Evolutionary conservation across 768 basidiomycete genomes (phyloP).

Genomic region (Agaricus sinodeliciosus): DNA sequence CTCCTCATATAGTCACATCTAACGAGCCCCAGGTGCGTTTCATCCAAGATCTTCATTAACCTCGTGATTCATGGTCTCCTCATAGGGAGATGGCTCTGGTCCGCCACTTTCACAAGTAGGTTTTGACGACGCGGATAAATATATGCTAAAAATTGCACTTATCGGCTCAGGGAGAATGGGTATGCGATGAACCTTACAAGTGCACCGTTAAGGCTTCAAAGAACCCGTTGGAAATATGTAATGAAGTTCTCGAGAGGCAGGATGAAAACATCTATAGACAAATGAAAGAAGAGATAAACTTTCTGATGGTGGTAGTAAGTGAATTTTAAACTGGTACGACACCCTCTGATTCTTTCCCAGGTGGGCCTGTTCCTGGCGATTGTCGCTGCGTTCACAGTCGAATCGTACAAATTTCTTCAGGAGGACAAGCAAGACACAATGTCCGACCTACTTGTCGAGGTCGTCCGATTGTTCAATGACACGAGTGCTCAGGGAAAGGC

Average conservation of each 20-base stretch:
- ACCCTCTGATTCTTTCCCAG: background rate
- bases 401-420: conserved; percentile 5
- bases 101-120: too few relatives aligned
- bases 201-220: background rate
- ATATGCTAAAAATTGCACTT: too few relatives aligned
- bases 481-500: background rate
- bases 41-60: too few relatives aligned
- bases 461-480: conserved; percentile 1
- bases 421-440: background rate
- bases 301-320: conserved; percentile 5
- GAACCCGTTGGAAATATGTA: conserved; percentile 5
- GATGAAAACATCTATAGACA: conserved; percentile 3
- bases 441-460: conserved; percentile 6
- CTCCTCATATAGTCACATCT: too few relatives aligned
- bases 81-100: too few relatives aligned
- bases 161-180: too few relatives aligned
- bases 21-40: background rate
- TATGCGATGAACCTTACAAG: background rate
- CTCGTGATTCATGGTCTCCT: too few relatives aligned
- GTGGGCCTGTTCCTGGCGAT: conserved; percentile 4
- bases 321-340: background rate
- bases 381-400: conserved; percentile 7
- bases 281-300: conserved; percentile 1
- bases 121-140: too few relatives aligned
- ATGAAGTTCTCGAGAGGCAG: background rate